A percentile compares a stretch with the other conserved stretches of the same genome.
These are phyloP conservation scores for Claviceps fusiformis DNA, from an alignment of 2,329 filamentous ascomycete genomes.

Conservation along the genomic window DNA sequence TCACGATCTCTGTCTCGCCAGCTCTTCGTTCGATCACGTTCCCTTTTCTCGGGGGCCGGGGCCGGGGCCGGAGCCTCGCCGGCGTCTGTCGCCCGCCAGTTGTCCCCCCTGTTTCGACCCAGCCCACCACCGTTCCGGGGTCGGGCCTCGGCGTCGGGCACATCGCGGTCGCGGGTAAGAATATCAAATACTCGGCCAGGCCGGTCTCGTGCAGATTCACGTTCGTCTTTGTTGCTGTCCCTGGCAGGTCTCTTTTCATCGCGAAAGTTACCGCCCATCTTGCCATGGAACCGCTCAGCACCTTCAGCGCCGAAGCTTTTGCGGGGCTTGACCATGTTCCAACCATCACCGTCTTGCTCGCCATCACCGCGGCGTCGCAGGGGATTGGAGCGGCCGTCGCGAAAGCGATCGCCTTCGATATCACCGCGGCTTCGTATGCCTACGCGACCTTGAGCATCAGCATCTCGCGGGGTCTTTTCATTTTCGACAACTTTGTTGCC, in stretches of 20 bases:
- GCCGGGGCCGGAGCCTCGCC: slow-evolving; percentile 11
- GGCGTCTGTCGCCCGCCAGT: slow-evolving; percentile 56
- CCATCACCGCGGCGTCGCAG: slow-evolving; percentile 40
- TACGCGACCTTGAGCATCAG: slow-evolving; percentile 43
- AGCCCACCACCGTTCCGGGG: slow-evolving; percentile 46
- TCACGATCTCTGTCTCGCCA: slow-evolving; percentile 43
- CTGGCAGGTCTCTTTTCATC: slow-evolving; percentile 31
- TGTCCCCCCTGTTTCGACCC: slow-evolving; percentile 52
- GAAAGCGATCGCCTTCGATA: slow-evolving; percentile 35
- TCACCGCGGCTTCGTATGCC: slow-evolving; percentile 40
- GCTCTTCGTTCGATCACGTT: slow-evolving; percentile 45
- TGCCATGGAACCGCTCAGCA: slow-evolving; percentile 55
- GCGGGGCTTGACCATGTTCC: slow-evolving; percentile 60
- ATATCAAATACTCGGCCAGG: slow-evolving; percentile 36
- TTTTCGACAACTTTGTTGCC: slow-evolving; percentile 36
- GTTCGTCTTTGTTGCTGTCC: slow-evolving; percentile 37
- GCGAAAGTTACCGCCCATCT: slow-evolving; percentile 40
- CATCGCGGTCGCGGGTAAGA: slow-evolving; percentile 34
- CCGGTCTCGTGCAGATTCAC: slow-evolving; percentile 37
- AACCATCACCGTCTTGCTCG: slow-evolving; percentile 54
- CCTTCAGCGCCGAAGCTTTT: slow-evolving; percentile 63
- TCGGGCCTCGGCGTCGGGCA: slow-evolving; percentile 38
- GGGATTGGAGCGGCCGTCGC: slow-evolving; percentile 31
- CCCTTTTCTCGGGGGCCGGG: slow-evolving; percentile 26
- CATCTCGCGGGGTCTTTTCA: slow-evolving; percentile 39